Evolutionary conservation across 345 rosid species (phyloP).

Genomic region (Raphanus raphanistrum): DNA sequence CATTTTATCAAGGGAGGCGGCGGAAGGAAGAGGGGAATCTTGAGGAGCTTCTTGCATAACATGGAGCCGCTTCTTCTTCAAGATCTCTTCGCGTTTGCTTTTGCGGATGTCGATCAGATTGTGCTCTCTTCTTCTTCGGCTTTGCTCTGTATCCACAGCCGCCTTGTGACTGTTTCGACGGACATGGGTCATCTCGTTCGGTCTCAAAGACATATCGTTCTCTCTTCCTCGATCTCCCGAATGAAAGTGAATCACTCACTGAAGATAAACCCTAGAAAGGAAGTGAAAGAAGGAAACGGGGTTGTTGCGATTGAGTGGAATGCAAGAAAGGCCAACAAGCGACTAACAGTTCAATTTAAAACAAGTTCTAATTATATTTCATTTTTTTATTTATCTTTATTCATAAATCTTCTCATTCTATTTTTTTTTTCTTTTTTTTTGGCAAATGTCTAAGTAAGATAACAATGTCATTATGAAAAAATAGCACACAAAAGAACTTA

Average conservation of each 20-base stretch:
- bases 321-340: background rate
- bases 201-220: constrained; percentile 36
- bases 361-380: background rate
- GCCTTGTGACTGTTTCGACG: constrained; percentile 36
- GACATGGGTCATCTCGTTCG: constrained; percentile 22
- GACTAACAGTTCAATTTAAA: background rate
- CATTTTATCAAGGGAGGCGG: background rate
- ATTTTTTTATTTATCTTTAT: background rate
- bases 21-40: background rate
- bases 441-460: background rate
- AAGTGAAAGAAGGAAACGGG: background rate
- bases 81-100: constrained; percentile 29
- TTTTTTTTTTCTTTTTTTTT: no score
- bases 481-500: background rate
- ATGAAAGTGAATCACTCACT: background rate
- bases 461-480: background rate
- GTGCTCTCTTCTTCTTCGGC: constrained; percentile 37
- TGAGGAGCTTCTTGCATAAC: constrained; percentile 6
- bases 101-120: constrained; percentile 37
- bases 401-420: background rate
- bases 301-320: background rate
- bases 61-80: constrained; percentile 39
- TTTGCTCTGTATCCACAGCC: constrained; percentile 34
- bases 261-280: constrained; percentile 10
- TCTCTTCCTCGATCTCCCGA: background rate